Base-by-base conservation (phyloP, 768 basidiomycete species). In the Lactifluus volemus region DNA sequence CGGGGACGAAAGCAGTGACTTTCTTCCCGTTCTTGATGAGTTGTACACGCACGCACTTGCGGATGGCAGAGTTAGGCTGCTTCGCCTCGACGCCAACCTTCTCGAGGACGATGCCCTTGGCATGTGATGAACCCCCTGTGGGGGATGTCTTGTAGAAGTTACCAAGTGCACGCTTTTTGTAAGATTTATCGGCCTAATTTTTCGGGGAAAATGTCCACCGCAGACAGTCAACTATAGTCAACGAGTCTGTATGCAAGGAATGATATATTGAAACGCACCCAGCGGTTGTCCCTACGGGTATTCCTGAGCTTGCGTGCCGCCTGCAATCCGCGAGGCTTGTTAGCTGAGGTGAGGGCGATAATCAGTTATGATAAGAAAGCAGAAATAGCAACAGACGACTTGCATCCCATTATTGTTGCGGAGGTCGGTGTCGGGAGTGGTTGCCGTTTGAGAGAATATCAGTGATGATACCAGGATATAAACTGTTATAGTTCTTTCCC, bases 1-100 rank as follows among this genome's bases (percentile, higher is more conserved):
- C 92, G 64, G 96, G 96, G 44, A 98, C 97, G 87, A 99, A 99
- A 71, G 97, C 97, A 65, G 96, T 98, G 74, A 99, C 96, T 76
- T 98, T 98, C 88, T 99, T 99, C 68, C 97, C 97, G 80, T 99
- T 99, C 85, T 99, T 99, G 77, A 99, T 98, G 69, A 99, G 83
- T 72, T 99, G 97, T 65, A 99, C 97, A 80, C 97, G 93, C 68
- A 99, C 97, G 81, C 97, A 99, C 77, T 99, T 99, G 77, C 97
- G 94, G 77, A 99, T 98, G 75, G 97, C 97, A 73, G 97, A 99
- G 84, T 99, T 99, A 79, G 97, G 97, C 77, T 99, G 97, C 79
- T 99, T 99, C 74, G 97, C 96, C 81, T 99, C 97, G 66, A 99
- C 96, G 73, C 97, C 97, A 71, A 99, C 94, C 82, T 99, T 99